Evolutionary conservation across 345 rosid genomes (phyloP).

Genomic region (Xanthoceras sorbifolium): DNA sequence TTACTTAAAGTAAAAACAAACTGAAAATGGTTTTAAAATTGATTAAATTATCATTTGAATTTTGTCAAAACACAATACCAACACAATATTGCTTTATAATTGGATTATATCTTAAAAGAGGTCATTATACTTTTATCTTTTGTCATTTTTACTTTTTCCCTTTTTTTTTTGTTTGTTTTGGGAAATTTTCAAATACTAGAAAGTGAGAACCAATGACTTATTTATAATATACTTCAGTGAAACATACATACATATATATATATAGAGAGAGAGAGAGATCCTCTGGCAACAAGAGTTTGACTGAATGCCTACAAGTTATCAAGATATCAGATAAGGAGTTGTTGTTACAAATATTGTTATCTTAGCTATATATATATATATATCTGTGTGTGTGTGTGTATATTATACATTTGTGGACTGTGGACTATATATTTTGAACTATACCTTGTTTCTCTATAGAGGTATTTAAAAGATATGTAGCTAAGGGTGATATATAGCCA

Average conservation of each 20-base stretch:
- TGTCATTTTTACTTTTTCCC: too few species aligned
- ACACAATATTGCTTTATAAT: too few species aligned
- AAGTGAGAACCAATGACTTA: neutral
- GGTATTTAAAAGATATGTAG: constrained; percentile 1
- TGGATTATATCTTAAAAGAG: neutral
- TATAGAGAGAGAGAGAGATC: too few species aligned
- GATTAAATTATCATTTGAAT: too few species aligned
- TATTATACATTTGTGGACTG: constrained; percentile 3
- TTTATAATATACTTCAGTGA: neutral
- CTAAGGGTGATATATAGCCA: constrained; percentile 16
- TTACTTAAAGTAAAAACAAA: too few species aligned
- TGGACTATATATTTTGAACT: constrained; percentile 30
- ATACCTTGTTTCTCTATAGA: constrained; percentile 10
- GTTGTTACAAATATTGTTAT: neutral
- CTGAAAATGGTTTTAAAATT: too few species aligned
- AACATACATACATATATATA: neutral
- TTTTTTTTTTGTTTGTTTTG: too few species aligned
- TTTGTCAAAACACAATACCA: too few species aligned
- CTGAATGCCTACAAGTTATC: constrained; percentile 7
- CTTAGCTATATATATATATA: too few species aligned
- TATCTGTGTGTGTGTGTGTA: neutral
- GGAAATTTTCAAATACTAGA: neutral
- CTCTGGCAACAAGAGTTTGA: constrained; percentile 24
- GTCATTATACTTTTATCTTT: neutral
- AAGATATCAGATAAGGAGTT: constrained; percentile 1